Conservation (phyloP, 345 rosid genomes). For the Gossypium sturtianum region DNA sequence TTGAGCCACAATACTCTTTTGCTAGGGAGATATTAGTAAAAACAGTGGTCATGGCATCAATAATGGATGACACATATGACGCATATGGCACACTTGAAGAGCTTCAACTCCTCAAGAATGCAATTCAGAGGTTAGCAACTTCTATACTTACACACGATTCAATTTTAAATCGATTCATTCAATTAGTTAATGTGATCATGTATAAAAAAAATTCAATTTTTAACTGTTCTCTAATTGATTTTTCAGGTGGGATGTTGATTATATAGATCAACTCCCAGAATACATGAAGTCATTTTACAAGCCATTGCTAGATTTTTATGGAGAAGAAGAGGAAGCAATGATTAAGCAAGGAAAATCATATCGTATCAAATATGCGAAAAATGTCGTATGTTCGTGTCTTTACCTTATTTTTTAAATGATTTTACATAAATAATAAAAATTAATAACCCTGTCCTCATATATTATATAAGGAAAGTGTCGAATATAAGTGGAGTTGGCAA, state of each 20-base stretch:
- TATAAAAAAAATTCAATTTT: too few species aligned
- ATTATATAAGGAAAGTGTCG: too few species aligned
- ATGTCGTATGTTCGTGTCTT: neutral
- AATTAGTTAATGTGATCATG: neutral
- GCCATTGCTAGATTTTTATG: neutral
- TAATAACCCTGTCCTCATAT: too few species aligned
- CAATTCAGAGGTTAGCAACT: slow-evolving; percentile 21
- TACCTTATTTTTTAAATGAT: too few species aligned
- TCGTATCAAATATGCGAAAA: neutral
- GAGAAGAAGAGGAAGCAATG: neutral
- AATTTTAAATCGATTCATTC: neutral
- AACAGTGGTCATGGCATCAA: slow-evolving; percentile 3
- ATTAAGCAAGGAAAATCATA: neutral
- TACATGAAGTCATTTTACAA: neutral
- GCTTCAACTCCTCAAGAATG: slow-evolving; percentile 14
- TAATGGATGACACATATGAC: slow-evolving; percentile 24
- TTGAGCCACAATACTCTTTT: slow-evolving; percentile 15
- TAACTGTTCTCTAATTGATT: neutral
- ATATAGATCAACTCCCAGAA: neutral
- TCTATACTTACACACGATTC: neutral
- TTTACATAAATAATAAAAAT: too few species aligned
- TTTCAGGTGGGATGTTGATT: neutral
- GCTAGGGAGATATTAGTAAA: slow-evolving; percentile 16
- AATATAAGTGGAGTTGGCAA: too few species aligned
- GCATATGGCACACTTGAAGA: slow-evolving; percentile 15